Evolutionary conservation across 306 rosid species (phyloP), one percentile per base, ranked within the genome.

Genomic region (Amphicarpaea edgeworthii): DNA sequence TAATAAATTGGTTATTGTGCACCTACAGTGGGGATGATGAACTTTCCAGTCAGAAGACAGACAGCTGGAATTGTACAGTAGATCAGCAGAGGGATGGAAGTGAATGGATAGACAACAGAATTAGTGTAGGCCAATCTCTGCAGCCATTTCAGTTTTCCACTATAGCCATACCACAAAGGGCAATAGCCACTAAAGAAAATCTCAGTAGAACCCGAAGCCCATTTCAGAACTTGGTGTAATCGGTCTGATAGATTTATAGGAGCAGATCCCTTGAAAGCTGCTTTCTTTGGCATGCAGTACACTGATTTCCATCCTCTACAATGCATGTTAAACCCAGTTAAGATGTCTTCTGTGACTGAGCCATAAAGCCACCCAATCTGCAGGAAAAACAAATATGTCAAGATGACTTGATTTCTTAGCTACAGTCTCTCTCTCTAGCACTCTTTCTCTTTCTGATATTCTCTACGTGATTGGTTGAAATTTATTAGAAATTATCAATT

Each of bases 351-450:
- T 10, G 99, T 92, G 50, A 88, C 88, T 46, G 99, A 92, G 16
- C 99, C 97, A 81, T 95, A 95, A 78, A 95, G 91, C 99, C 99
- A 95, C 47, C 99, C 99, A 83, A 95, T 95, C 99, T 95, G 91
- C 81, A 75, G 63, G 34, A 53, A 34, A 40, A 40, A 45, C 64
- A 42, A 72, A n/a, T n/a, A n/a, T 66, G 71, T 62, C 42, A 76
- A 77, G 38, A 42, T 17, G 37, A 69, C 65, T 20, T 46, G 32
- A 50, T 62, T 75, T 46, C 28, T 83, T 73, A 8, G 12, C n/a
- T n/a, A n/a, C 19, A 65, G 54, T 78, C n/a, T n/a, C n/a, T n/a
- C n/a, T n/a, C n/a, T n/a, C n/a, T n/a, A n/a, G n/a, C n/a, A n/a
- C n/a, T n/a, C n/a, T n/a, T n/a, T n/a, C n/a, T n/a, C n/a, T n/a